Base-by-base conservation (phyloP, 345 rosid genomes). In the Eucalyptus virginea region DNA sequence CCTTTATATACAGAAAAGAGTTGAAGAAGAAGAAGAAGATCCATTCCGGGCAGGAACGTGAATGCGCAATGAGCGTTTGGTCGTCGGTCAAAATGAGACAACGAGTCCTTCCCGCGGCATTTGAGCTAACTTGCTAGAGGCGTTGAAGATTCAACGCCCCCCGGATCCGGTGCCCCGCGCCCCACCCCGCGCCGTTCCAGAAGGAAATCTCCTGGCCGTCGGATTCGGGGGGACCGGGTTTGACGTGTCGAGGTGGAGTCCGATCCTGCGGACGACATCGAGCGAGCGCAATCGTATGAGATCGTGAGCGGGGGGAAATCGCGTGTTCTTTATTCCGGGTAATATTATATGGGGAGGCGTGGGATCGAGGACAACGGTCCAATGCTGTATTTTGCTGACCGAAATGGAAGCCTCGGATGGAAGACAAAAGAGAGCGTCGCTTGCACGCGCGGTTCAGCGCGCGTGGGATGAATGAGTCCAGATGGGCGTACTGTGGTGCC, bases 71-170 rank as follows among this genome's bases (percentile, higher is more conserved):
- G 54, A 18, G 40, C 40, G 42, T 12, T 86, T 6, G 60, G 88
- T 90, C 89, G 32, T 58, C 86, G 89, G 91, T 88, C 91, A 90
- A 90, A 88, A 88, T 88, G 80, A 7, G 88, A 52, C 89, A 34
- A 18, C 88, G 15, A 65, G 15, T 32, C 34, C 30, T 51, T 88
- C 52, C 91, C 88, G 86, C 89, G 88, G 89, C 58, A 47, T n/a
- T 62, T 42, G 34, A 12, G 44, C 83, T 40, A 77, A 77, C 47
- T 77, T 77, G 83, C 83, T 15, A 6, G 47, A 7, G 44, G n/a
- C 47, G 44, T 40, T 21, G 83, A 77, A 40, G 7, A 18, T 69
- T 69, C 81, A 69, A 69, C 81, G 12, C 40, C 23, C 80, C 23
- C 56, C 3, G 81, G 11, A 72, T 72, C 81, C 81, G 28, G 47